Conservation (phyloP, 106 monocot species). For the Dendrobium chrysotoxum region DNA sequence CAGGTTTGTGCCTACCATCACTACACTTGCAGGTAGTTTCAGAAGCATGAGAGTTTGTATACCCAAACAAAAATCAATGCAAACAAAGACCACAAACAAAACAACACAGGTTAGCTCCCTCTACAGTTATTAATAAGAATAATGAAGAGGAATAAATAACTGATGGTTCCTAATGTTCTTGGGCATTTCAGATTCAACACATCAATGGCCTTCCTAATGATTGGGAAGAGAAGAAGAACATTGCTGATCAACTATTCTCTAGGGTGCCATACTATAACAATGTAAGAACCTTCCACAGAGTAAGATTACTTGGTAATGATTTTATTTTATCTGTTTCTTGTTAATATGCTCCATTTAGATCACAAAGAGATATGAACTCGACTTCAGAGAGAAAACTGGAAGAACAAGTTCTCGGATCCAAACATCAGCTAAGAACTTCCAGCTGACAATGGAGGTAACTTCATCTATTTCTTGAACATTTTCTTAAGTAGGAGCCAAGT, state of each 20-base stretch:
- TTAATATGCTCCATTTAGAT: slow-evolving; percentile 14
- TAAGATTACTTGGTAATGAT: neutral
- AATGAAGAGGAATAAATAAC: neutral
- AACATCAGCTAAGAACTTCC: slow-evolving; percentile 86
- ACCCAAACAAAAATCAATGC: slow-evolving; percentile 77
- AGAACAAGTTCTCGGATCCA: slow-evolving; percentile 48
- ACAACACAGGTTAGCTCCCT: slow-evolving; percentile 44
- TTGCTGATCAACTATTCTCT: slow-evolving; percentile 49
- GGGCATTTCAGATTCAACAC: slow-evolving; percentile 66
- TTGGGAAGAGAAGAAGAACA: slow-evolving; percentile 65
- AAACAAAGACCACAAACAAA: slow-evolving; percentile 47
- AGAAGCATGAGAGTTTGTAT: slow-evolving; percentile 85
- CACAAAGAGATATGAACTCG: slow-evolving; percentile 71
- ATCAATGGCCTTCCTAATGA: slow-evolving; percentile 56
- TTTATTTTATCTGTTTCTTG: neutral
- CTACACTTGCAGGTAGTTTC: slow-evolving; percentile 64
- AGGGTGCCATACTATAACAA: slow-evolving; percentile 69
- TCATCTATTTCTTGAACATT: neutral
- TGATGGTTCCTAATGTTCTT: neutral
- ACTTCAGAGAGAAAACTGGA: slow-evolving; percentile 78
- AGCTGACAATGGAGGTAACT: slow-evolving; percentile 78
- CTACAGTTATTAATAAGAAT: neutral
- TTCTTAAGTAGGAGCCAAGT: neutral
- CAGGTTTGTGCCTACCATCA: slow-evolving; percentile 81
- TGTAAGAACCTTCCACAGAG: slow-evolving; percentile 22